Percentiles rank a stretch among this genome's conserved stretches.
These are phyloP conservation scores for Beverwykella pulmonaria DNA, from an alignment of 495 filamentous ascomycete genomes.

Conservation along the genomic window DNA sequence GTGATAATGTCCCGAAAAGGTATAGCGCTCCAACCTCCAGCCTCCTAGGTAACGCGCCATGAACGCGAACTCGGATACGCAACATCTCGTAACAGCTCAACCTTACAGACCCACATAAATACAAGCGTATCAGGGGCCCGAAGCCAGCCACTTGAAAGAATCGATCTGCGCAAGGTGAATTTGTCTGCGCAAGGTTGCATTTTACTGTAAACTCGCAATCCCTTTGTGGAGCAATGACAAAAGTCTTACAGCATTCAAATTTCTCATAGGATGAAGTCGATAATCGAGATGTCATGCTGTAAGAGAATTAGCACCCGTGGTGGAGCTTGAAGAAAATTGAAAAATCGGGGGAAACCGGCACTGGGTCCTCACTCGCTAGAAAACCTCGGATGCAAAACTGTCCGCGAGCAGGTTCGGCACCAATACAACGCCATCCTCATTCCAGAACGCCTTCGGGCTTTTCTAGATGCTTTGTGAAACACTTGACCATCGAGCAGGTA, in stretches of 20 bases:
- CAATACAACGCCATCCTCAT: background rate
- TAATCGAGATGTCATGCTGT: background rate
- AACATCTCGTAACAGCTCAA: background rate
- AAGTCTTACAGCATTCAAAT: background rate
- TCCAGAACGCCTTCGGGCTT: background rate
- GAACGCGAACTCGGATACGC: background rate
- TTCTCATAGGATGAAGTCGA: background rate
- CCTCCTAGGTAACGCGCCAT: background rate
- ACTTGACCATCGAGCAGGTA: background rate
- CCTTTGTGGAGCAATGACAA: background rate
- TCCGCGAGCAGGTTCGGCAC: background rate
- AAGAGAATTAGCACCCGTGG: background rate
- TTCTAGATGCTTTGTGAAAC: background rate
- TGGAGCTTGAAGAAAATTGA: background rate
- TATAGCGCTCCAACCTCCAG: constrained; percentile 29
- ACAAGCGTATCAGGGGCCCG: constrained; percentile 23
- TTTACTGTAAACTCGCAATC: background rate
- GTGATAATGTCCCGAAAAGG: constrained; percentile 70
- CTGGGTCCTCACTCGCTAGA: background rate
- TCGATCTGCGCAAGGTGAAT: background rate
- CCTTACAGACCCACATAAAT: constrained; percentile 31
- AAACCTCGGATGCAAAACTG: background rate
- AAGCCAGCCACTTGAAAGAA: constrained; percentile 11
- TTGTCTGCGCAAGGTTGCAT: background rate
- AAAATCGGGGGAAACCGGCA: background rate